phyloP scores from a whole-genome alignment of 2,329 filamentous ascomycete genomes.

The Cryphonectria nitschkei region DNA sequence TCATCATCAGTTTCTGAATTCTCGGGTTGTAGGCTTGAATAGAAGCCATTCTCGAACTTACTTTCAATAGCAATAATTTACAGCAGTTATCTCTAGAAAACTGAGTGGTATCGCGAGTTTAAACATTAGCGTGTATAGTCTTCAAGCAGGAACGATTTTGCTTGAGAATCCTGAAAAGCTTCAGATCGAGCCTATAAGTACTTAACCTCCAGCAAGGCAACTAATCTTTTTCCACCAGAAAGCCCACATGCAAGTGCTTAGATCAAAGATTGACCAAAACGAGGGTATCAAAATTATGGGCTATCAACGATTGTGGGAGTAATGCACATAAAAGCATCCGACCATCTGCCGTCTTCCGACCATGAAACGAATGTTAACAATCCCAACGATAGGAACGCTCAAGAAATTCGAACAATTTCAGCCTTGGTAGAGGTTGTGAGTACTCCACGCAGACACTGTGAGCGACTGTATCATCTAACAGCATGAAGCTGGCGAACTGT shows the following conservation, averaged over 20 bases:
- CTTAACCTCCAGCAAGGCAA: too few relatives aligned
- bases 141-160: not conserved
- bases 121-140: too few relatives aligned
- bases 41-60: too few relatives aligned
- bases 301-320: not conserved
- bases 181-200: too few relatives aligned
- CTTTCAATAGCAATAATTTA: too few relatives aligned
- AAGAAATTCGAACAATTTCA: not conserved
- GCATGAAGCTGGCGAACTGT: conserved; percentile 4
- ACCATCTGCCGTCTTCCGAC: not conserved
- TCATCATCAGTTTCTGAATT: not conserved
- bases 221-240: too few relatives aligned
- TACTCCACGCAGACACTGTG: not conserved
- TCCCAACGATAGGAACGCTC: not conserved
- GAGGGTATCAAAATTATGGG: not conserved
- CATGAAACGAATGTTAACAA: not conserved
- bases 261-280: not conserved
- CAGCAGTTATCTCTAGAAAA: too few relatives aligned
- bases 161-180: not conserved
- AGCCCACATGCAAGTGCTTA: not conserved
- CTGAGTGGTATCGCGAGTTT: too few relatives aligned
- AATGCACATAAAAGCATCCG: not conserved
- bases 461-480: not conserved
- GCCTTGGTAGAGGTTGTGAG: not conserved
- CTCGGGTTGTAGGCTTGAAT: not conserved